A percentile compares a stretch with the other conserved stretches of the same genome.
These are phyloP conservation scores for Gossypium turneri DNA, from an alignment of 345 rosid species.

Conservation along the genomic window DNA sequence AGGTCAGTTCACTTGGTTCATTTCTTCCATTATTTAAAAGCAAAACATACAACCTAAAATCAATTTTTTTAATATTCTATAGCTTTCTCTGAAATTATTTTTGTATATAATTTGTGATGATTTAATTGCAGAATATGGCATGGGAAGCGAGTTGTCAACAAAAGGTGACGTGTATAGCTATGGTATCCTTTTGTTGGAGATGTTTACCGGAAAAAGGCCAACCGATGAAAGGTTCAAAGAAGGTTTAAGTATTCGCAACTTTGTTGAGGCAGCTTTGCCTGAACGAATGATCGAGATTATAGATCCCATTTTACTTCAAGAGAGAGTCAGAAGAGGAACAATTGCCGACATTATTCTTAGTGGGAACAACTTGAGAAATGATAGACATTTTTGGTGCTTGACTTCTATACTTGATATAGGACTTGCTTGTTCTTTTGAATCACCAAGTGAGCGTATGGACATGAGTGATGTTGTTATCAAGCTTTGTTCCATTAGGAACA, in stretches of 20 bases:
- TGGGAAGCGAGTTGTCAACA: neutral
- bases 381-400: neutral
- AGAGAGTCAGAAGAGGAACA: neutral
- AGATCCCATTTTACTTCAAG: neutral
- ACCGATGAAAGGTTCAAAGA: neutral
- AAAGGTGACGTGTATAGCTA: neutral
- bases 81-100: neutral
- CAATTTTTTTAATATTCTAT: neutral
- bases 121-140: neutral
- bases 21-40: neutral
- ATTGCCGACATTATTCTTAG: neutral
- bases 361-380: neutral
- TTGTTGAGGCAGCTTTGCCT: neutral
- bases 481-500: neutral
- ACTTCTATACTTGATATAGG: neutral
- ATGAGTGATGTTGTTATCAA: neutral
- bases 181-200: neutral
- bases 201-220: neutral
- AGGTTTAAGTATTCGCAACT: neutral
- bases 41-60: neutral
- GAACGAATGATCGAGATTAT: neutral
- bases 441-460: neutral
- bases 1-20: constrained; percentile 13
- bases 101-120: neutral
- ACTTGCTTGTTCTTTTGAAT: neutral